Conservation (phyloP, 345 rosid genomes). For the Capsella bursapastoris region DNA sequence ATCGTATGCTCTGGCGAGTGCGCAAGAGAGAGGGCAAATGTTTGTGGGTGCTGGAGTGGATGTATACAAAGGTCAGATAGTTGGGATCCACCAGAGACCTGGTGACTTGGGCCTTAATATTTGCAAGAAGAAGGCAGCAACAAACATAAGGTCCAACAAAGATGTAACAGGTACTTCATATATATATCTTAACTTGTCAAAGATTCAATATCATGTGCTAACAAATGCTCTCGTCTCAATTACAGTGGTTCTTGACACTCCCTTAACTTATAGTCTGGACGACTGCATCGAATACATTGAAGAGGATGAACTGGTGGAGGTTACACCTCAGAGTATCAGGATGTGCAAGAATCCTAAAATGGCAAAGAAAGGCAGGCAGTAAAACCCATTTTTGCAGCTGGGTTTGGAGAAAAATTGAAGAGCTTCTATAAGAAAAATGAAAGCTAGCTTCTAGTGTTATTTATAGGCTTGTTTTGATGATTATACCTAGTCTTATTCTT, state of each 20-base stretch:
- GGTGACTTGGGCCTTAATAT: constrained; percentile 88
- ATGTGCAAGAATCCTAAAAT: constrained; percentile 93
- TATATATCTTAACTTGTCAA: constrained; percentile 1
- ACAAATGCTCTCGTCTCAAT: not conserved
- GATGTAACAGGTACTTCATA: constrained; percentile 68
- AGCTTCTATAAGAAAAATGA: constrained; percentile 16
- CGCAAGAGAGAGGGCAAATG: constrained; percentile 96
- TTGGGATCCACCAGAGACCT: constrained; percentile 92
- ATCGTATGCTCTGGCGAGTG: constrained; percentile 82
- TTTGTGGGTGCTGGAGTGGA: constrained; percentile 83
- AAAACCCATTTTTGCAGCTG: constrained; percentile 37
- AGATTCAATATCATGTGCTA: constrained; percentile 19
- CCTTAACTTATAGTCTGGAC: constrained; percentile 86
- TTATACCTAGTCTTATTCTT: constrained; percentile 30
- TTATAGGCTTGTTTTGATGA: constrained; percentile 35
- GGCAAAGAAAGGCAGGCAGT: constrained; percentile 59
- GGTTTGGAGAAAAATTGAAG: constrained; percentile 26
- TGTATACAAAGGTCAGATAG: constrained; percentile 90
- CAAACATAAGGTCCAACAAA: constrained; percentile 90
- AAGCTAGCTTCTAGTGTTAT: constrained; percentile 36
- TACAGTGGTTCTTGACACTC: constrained; percentile 91
- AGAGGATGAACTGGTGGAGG: constrained; percentile 98
- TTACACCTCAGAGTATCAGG: constrained; percentile 80
- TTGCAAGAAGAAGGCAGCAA: constrained; percentile 97
- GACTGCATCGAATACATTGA: constrained; percentile 97